Percentiles rank a stretch among this genome's conserved stretches.
Conservation (phyloP, 345 rosid species). For the Brassica rapa region DNA sequence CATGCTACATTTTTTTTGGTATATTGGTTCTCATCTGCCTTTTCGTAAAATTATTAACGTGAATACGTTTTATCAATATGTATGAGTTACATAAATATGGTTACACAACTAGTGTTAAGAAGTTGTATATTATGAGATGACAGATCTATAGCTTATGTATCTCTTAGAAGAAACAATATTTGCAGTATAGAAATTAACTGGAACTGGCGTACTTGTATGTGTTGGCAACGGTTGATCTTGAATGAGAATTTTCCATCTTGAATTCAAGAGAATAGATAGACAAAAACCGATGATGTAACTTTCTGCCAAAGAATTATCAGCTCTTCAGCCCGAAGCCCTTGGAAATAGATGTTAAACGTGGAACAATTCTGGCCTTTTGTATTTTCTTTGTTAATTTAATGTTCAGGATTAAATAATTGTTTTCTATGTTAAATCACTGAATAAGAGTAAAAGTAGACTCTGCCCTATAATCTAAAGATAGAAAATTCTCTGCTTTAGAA, state of each 20-base stretch:
- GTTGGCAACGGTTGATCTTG: not conserved
- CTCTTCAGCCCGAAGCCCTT: not conserved
- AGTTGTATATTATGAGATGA: not conserved
- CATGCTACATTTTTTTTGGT: not conserved
- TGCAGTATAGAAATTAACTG: not conserved
- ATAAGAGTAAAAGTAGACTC: slow-evolving; percentile 1
- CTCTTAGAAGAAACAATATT: not conserved
- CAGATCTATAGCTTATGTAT: not conserved
- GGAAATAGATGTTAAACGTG: slow-evolving; percentile 16
- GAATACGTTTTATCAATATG: not conserved
- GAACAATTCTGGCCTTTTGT: not conserved
- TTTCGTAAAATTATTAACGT: not conserved
- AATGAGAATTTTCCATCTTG: not conserved
- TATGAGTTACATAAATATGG: not conserved
- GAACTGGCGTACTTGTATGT: not conserved
- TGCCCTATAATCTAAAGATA: slow-evolving; percentile 23
- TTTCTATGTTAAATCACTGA: slow-evolving; percentile 8
- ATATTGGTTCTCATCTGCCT: not conserved
- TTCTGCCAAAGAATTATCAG: not conserved
- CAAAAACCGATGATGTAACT: not conserved
- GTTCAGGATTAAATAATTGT: not conserved
- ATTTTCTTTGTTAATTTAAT: not conserved
- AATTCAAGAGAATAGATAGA: not conserved
- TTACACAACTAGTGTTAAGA: not conserved
- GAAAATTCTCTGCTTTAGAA: slow-evolving; percentile 26